These are phyloP conservation scores for Xylariaceae sp. DNA, from an alignment of 2,329 filamentous ascomycete species.

Conservation along the genomic window DNA sequence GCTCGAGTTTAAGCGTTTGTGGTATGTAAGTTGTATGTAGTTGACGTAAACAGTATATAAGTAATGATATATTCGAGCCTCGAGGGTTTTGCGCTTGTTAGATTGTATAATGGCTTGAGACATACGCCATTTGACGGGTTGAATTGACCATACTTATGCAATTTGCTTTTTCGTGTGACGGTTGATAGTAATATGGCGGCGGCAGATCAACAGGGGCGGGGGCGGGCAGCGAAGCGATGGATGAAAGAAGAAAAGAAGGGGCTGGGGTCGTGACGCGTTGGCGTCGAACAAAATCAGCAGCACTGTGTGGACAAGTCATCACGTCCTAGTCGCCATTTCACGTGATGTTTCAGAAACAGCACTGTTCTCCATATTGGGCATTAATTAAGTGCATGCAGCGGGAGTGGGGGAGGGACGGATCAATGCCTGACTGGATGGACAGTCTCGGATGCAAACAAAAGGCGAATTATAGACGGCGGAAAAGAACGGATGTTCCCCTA, in stretches of 20 bases:
- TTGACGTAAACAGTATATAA: not conserved
- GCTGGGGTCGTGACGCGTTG: constrained; percentile 30
- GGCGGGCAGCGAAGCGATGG: not conserved
- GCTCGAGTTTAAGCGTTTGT: no score
- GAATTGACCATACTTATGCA: constrained; percentile 4
- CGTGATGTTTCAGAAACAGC: constrained; percentile 28
- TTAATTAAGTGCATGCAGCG: constrained; percentile 19
- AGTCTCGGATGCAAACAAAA: not conserved
- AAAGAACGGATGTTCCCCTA: no score
- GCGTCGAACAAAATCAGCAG: constrained; percentile 4
- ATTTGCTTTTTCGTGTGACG: not conserved
- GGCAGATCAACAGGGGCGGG: constrained; percentile 10
- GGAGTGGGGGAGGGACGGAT: not conserved
- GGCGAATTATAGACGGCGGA: no score
- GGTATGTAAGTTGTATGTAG: not conserved
- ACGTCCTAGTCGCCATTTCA: constrained; percentile 34
- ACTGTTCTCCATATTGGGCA: constrained; percentile 12
- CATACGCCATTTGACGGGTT: not conserved
- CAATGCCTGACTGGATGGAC: not conserved
- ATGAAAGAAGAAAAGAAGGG: constrained; percentile 22
- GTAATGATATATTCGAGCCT: not conserved
- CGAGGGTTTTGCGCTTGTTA: not conserved
- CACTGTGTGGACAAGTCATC: constrained; percentile 30
- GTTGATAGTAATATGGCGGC: not conserved
- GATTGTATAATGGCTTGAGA: not conserved